Percentiles rank a stretch among this genome's conserved stretches.
Conservation (phyloP, 257 asterid genomes). For the Petunia secreta region DNA sequence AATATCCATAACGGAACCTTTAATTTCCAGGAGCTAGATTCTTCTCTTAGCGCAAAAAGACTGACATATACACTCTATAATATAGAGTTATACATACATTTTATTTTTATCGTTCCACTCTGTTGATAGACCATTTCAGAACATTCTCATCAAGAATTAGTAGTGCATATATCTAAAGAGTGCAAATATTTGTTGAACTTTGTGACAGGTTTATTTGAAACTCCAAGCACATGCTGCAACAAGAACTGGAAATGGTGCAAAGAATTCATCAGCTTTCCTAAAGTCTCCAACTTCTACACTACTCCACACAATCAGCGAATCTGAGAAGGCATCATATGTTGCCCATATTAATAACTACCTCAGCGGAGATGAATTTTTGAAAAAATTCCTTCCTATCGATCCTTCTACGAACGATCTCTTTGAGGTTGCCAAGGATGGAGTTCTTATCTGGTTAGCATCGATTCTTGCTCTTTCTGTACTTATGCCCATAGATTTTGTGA, state of each 20-base stretch:
- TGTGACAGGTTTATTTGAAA: slow-evolving; percentile 76
- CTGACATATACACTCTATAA: neutral
- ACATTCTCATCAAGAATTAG: slow-evolving; percentile 15
- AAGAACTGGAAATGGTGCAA: slow-evolving; percentile 72
- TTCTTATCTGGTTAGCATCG: slow-evolving; percentile 81
- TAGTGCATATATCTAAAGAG: slow-evolving; percentile 22
- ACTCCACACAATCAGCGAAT: slow-evolving; percentile 95
- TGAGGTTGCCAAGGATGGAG: slow-evolving; percentile 94
- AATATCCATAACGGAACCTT: neutral
- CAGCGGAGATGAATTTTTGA: slow-evolving; percentile 72
- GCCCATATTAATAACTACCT: slow-evolving; percentile 94
- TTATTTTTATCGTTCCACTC: neutral
- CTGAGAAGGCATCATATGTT: slow-evolving; percentile 94
- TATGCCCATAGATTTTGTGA: neutral
- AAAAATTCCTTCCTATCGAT: slow-evolving; percentile 78
- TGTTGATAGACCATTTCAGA: neutral
- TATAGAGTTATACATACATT: neutral
- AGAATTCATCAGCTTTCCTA: slow-evolving; percentile 88
- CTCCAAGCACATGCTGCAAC: slow-evolving; percentile 80
- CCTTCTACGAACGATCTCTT: slow-evolving; percentile 85
- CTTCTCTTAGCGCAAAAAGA: neutral
- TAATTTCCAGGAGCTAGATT: neutral
- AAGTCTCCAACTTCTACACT: slow-evolving; percentile 94
- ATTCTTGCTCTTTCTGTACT: slow-evolving; percentile 18
- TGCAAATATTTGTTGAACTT: slow-evolving; percentile 30